A percentile compares a stretch with the other conserved stretches of the same genome.
Evolutionary conservation across 2,329 filamentous ascomycete species (phyloP).

Genomic region (Aplosporella prunicola): DNA sequence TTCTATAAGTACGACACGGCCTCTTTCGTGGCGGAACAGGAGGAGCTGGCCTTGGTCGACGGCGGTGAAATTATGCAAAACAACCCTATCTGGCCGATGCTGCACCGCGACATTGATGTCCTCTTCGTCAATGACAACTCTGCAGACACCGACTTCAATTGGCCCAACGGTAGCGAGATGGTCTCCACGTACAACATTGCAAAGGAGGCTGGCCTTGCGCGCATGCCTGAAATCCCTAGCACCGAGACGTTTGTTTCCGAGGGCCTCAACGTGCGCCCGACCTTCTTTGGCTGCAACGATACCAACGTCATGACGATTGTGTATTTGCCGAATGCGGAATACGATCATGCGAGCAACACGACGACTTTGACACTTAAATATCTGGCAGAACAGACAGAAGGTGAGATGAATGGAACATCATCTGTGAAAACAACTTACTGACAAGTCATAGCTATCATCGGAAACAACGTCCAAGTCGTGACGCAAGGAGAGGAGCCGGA

Average conservation of each 20-base stretch:
- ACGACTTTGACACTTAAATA: conserved; percentile 6
- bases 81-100: conserved; percentile 43
- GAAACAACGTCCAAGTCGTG: conserved; percentile 5
- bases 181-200: conserved; percentile 50
- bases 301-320: conserved; percentile 4
- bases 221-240: conserved; percentile 51
- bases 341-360: conserved; percentile 3
- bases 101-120: conserved; percentile 47
- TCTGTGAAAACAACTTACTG: background rate
- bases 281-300: conserved; percentile 50
- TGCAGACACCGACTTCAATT: conserved; percentile 49
- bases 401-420: background rate
- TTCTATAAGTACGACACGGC: conserved; percentile 41
- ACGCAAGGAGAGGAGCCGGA: conserved; percentile 1
- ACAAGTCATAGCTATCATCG: conserved; percentile 1
- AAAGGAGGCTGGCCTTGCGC: conserved; percentile 36
- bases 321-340: conserved; percentile 9
- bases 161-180: conserved; percentile 53
- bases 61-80: conserved; percentile 44
- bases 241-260: conserved; percentile 48
- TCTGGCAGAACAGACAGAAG: background rate
- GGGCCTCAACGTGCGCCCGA: conserved; percentile 49
- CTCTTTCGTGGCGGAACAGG: conserved; percentile 23
- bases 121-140: conserved; percentile 57
- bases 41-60: conserved; percentile 40